Evolutionary conservation across 306 rosid species (phyloP), one percentile per base, ranked within the genome.

Genomic region (Luffa acutangula): DNA sequence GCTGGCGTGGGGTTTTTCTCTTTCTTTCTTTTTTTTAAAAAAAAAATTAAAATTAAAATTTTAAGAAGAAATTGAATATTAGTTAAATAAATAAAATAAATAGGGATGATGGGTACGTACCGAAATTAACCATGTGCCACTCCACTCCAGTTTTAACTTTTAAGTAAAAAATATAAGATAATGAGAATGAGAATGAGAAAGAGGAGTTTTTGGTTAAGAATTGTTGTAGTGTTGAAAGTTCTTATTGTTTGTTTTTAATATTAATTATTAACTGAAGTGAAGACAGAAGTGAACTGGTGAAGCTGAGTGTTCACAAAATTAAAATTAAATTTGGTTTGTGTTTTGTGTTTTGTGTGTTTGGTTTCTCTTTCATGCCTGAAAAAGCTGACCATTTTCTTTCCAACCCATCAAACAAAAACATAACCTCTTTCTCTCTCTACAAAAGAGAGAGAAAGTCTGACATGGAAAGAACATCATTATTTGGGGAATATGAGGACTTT

Each of bases 401-500:
- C 77, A 72, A 72, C 77, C 42, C 77, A 72, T 72, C 42, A 48
- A 72, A 21, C 56, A 69, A 39, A 41, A 8, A 67, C 51, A 37
- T 17, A 21, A 21, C 11, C 0, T 70, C 17, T 53, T 3, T 74
- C 63, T 75, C 48, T 75, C 46, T 15, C 63, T 51, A 51, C 1
- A 45, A 15, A 34, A 76, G 58, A 62, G 15, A 36, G 42, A 73
- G 69, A 59, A 58, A 52, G 77, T 48, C 42, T 49, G 83, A 46
- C 7, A 52, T 20, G 21, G 54, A 71, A 71, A 71, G 58, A 71
- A 71, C 77, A 71, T 71, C 77, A 71, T 46, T 71, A 71, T 71
- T 71, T 71, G 42, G 77, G 77, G 77, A 73, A 73, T 73, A 73
- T 73, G 77, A 49, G 42, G 77, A 73, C 60, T 73, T 73, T 73